phyloP scores from a whole-genome alignment of 2,329 filamentous ascomycete genomes.

The Conoideocrella luteorostrata region DNA sequence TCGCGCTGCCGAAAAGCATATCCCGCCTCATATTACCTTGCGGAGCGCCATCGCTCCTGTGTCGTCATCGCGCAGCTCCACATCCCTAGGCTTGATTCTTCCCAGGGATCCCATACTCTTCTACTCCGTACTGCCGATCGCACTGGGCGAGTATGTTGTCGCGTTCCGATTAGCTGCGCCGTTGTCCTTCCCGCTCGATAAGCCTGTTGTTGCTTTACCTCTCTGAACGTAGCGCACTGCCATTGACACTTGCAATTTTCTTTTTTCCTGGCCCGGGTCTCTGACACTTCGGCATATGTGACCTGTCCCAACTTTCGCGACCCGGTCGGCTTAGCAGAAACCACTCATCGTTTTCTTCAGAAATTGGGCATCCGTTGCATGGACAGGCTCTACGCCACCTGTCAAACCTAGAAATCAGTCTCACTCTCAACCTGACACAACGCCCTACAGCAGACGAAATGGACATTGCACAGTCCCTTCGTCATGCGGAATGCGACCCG shows the following conservation, averaged over 20 bases:
- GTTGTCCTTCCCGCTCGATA: not conserved
- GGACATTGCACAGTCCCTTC: not conserved
- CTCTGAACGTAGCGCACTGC: not conserved
- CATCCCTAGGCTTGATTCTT: not conserved
- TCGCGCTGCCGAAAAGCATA: no score
- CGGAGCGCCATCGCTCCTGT: not conserved
- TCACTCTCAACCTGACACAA: no score
- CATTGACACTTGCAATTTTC: not conserved
- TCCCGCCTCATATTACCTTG: no score
- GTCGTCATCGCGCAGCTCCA: not conserved
- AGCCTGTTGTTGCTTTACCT: not conserved
- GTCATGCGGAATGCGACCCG: conserved; percentile 35
- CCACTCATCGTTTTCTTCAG: no score
- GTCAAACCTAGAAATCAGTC: not conserved
- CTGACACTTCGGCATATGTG: not conserved
- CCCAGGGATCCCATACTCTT: not conserved
- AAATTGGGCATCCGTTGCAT: no score
- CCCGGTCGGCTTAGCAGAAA: no score
- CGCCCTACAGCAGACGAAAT: no score
- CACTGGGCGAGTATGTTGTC: conserved; percentile 4
- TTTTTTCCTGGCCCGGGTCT: not conserved
- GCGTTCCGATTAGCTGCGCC: not conserved
- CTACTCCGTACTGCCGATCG: not conserved
- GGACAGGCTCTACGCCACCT: not conserved
- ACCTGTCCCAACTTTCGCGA: not conserved